These are phyloP conservation scores for Lactarius quietus DNA, from an alignment of 768 basidiomycete species.

Conservation along the genomic window DNA sequence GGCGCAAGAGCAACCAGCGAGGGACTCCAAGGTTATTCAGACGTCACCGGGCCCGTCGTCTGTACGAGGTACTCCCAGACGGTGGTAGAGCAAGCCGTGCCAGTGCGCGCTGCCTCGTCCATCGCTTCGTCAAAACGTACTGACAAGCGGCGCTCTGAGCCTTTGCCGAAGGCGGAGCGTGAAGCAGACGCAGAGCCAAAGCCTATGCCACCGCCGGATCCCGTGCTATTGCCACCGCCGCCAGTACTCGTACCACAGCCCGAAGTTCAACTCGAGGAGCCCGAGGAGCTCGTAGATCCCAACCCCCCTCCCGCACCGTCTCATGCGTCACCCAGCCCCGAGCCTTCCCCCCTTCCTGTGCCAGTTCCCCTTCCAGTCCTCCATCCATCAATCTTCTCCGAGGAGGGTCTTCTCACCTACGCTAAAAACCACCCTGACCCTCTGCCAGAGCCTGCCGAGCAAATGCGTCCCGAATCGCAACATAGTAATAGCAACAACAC, in stretches of 20 bases:
- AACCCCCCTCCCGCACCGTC: slow-evolving; percentile 5
- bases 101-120: not conserved
- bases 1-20: not conserved
- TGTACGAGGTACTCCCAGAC: slow-evolving; percentile 13
- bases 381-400: slow-evolving; percentile 18
- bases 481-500: slow-evolving; percentile 18
- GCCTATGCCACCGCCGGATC: not conserved
- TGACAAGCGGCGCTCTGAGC: slow-evolving; percentile 10
- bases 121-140: slow-evolving; percentile 11
- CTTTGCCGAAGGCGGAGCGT: not conserved
- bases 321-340: slow-evolving; percentile 4
- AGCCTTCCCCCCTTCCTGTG: slow-evolving; percentile 15
- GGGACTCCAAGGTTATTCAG: not conserved
- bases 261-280: not conserved
- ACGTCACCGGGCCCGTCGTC: slow-evolving; percentile 11
- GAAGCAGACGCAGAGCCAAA: not conserved
- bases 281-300: not conserved
- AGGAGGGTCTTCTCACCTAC: slow-evolving; percentile 23
- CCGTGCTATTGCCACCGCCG: not conserved
- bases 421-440: slow-evolving; percentile 16
- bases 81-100: slow-evolving; percentile 2
- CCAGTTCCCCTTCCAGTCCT: slow-evolving; percentile 20
- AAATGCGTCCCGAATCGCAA: slow-evolving; percentile 12
- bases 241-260: not conserved
- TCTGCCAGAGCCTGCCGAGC: not conserved